Percentiles rank a stretch among this genome's conserved stretches.
Conservation (phyloP, 768 basidiomycete genomes). For the Russula olivacea region DNA sequence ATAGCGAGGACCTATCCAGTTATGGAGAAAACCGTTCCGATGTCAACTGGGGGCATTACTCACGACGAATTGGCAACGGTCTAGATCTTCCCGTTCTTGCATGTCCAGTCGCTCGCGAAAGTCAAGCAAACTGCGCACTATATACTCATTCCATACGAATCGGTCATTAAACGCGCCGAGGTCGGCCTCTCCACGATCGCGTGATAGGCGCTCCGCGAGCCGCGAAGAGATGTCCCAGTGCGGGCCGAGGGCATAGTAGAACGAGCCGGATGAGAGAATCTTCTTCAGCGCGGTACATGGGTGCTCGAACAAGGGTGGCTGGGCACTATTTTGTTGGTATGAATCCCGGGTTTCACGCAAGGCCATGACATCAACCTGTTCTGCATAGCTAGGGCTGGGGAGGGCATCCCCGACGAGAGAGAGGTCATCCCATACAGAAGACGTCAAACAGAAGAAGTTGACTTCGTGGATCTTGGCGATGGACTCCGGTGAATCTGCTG, state of each 20-base stretch:
- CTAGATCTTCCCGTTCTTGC: conserved; percentile 65
- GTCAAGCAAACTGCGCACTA: conserved; percentile 79
- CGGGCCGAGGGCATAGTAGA: conserved; percentile 83
- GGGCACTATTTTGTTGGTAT: conserved; percentile 36
- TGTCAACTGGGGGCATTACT: conserved; percentile 29
- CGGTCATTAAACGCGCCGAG: conserved; percentile 67
- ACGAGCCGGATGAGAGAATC: conserved; percentile 85
- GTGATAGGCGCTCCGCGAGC: conserved; percentile 59
- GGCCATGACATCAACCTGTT: conserved; percentile 43
- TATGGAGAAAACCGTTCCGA: conserved; percentile 13
- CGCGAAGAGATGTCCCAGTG: conserved; percentile 89
- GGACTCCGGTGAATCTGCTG: conserved; percentile 51
- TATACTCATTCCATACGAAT: conserved; percentile 94
- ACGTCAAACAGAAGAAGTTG: conserved; percentile 81
- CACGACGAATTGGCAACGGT: conserved; percentile 81
- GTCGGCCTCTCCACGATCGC: conserved; percentile 44
- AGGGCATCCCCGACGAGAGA: conserved; percentile 46
- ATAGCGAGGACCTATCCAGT: conserved; percentile 69
- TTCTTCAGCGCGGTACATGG: conserved; percentile 87
- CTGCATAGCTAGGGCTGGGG: conserved; percentile 49
- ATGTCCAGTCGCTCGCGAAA: conserved; percentile 76
- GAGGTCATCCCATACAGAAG: conserved; percentile 78
- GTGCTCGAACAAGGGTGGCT: conserved; percentile 69
- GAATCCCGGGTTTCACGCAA: conserved; percentile 40
- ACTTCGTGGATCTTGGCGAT: conserved; percentile 85